These are phyloP conservation scores for Irpex sp. DNA, from an alignment of 1,284 basidiomycete species.

Conservation along the genomic window DNA sequence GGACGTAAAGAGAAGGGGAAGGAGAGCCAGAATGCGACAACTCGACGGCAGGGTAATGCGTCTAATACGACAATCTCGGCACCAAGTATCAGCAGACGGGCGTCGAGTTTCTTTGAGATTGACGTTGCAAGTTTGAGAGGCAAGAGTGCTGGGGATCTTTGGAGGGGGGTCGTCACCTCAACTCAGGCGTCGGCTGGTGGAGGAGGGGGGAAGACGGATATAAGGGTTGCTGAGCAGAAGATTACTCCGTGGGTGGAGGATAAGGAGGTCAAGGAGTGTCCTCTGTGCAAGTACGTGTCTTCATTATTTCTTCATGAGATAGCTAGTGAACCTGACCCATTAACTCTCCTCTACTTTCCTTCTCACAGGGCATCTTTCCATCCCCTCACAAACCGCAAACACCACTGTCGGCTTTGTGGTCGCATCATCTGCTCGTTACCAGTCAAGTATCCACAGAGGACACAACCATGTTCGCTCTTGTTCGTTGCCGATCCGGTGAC, in stretches of 20 bases:
- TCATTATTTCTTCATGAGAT: neutral
- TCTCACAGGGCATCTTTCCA: constrained; percentile 70
- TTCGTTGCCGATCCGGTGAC: constrained; percentile 77
- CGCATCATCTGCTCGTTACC: constrained; percentile 90
- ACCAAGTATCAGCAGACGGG: constrained; percentile 31
- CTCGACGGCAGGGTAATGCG: no score
- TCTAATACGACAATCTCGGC: no score
- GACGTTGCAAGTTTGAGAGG: constrained; percentile 44
- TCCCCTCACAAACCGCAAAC: constrained; percentile 88
- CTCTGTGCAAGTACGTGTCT: constrained; percentile 73
- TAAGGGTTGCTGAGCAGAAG: constrained; percentile 81
- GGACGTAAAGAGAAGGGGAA: constrained; percentile 17
- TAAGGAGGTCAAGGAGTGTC: constrained; percentile 68
- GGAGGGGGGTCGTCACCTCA: constrained; percentile 47
- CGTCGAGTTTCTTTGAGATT: constrained; percentile 67
- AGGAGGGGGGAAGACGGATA: constrained; percentile 41
- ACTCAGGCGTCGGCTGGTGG: constrained; percentile 38
- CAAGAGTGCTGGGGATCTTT: constrained; percentile 59
- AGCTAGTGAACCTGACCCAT: no score
- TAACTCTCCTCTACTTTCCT: no score
- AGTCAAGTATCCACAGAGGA: constrained; percentile 65
- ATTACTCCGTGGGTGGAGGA: constrained; percentile 97
- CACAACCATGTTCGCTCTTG: constrained; percentile 67
- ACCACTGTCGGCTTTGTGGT: constrained; percentile 95
- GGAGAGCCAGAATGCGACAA: constrained; percentile 6